Conservation (phyloP, 2,329 filamentous ascomycete genomes). For the Pseudogymnoascus sp. region DNA sequence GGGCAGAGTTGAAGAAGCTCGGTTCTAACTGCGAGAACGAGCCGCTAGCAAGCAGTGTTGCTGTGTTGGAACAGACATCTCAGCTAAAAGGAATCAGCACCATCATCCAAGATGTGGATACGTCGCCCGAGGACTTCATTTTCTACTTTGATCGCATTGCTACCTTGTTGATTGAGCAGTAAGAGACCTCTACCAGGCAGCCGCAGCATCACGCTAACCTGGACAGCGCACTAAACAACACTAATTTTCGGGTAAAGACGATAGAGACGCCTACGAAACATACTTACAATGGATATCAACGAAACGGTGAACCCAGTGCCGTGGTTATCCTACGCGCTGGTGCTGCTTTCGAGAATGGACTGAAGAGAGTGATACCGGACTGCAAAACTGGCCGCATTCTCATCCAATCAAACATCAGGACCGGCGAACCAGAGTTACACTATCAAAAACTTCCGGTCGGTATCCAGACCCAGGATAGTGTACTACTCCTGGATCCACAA, state of each 20-base stretch:
- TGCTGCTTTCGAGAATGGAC: slow-evolving; percentile 76
- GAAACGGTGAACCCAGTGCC: slow-evolving; percentile 70
- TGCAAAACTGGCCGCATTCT: slow-evolving; percentile 82
- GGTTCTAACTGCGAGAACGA: slow-evolving; percentile 65
- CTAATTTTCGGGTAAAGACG: slow-evolving; percentile 56
- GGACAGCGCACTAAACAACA: slow-evolving; percentile 65
- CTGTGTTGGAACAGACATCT: slow-evolving; percentile 65
- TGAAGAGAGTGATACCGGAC: slow-evolving; percentile 87
- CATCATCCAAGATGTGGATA: slow-evolving; percentile 74
- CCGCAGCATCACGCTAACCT: slow-evolving; percentile 7
- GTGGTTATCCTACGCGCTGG: slow-evolving; percentile 86
- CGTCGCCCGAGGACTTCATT: slow-evolving; percentile 81
- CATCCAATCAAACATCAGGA: slow-evolving; percentile 80
- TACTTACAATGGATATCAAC: slow-evolving; percentile 63
- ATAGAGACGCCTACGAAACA: slow-evolving; percentile 66
- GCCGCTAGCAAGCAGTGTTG: slow-evolving; percentile 67
- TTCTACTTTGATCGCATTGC: slow-evolving; percentile 94
- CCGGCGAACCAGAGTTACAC: slow-evolving; percentile 87
- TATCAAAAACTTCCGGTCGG: slow-evolving; percentile 73
- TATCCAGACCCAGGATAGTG: slow-evolving; percentile 67
- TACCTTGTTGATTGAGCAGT: slow-evolving; percentile 76
- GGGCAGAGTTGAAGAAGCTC: slow-evolving; percentile 68
- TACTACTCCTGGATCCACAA: slow-evolving; percentile 84
- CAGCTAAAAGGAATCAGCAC: slow-evolving; percentile 87
- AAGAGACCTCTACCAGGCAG: slow-evolving; percentile 25